Conservation (phyloP, 805 yeast species). For the Sugiyamaella smithiae region DNA sequence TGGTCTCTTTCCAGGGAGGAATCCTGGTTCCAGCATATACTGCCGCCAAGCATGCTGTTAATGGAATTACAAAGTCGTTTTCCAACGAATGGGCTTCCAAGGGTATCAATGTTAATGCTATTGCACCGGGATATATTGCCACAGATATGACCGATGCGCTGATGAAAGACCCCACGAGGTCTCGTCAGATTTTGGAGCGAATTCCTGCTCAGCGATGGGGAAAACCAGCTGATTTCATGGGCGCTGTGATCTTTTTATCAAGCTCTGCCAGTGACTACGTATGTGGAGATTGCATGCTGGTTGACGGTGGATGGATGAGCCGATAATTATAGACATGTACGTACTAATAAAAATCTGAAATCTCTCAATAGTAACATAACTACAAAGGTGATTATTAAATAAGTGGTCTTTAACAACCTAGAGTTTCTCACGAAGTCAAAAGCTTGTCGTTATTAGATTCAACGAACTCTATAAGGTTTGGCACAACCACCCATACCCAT, state of each 20-base stretch:
- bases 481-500: too few species aligned
- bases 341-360: neutral
- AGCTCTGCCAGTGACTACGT: slow-evolving; percentile 51
- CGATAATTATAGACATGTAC: slow-evolving; percentile 10
- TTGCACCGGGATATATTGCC: slow-evolving; percentile 50
- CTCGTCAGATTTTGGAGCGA: slow-evolving; percentile 35
- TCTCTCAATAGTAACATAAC: neutral
- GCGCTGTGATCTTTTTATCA: slow-evolving; percentile 44
- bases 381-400: too few species aligned
- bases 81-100: slow-evolving; percentile 46
- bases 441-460: too few species aligned
- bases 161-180: slow-evolving; percentile 29
- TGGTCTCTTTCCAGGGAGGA: slow-evolving; percentile 44
- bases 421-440: too few species aligned
- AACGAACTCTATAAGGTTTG: too few species aligned
- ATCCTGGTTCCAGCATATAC: slow-evolving; percentile 39
- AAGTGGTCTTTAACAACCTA: too few species aligned
- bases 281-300: slow-evolving; percentile 49
- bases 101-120: slow-evolving; percentile 48
- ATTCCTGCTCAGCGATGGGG: slow-evolving; percentile 52
- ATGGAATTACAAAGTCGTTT: slow-evolving; percentile 38
- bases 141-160: slow-evolving; percentile 44
- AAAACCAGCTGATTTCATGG: slow-evolving; percentile 47
- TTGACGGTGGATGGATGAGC: slow-evolving; percentile 57
- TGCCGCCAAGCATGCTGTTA: slow-evolving; percentile 43